These are phyloP conservation scores for Lipomyces oligophaga DNA, from an alignment of 805 yeast species.

Conservation along the genomic window DNA sequence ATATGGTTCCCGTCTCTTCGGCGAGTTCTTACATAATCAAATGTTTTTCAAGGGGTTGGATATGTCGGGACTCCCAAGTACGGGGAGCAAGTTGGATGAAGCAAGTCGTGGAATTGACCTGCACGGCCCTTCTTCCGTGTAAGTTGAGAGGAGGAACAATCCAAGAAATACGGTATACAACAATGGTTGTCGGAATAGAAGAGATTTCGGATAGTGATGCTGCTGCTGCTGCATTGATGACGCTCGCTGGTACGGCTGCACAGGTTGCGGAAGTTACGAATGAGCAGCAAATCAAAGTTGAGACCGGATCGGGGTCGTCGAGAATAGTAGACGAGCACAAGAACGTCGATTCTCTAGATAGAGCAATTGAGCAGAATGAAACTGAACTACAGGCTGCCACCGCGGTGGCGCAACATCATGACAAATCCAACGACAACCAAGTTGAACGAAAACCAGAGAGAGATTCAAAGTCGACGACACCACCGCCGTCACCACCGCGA, in stretches of 20 bases:
- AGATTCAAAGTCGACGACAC: neutral
- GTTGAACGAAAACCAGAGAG: neutral
- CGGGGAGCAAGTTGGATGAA: too few species aligned
- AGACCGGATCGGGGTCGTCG: neutral
- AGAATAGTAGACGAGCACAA: neutral
- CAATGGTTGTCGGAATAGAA: constrained; percentile 1
- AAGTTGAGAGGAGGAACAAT: too few species aligned
- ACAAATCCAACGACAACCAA: neutral
- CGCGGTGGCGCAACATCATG: neutral
- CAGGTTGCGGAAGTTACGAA: neutral
- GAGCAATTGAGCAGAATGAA: too few species aligned
- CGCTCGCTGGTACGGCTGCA: constrained; percentile 1
- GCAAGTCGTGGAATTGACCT: too few species aligned
- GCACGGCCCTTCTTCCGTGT: too few species aligned
- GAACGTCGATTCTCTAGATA: too few species aligned
- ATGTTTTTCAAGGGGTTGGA: too few species aligned
- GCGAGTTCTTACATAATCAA: too few species aligned
- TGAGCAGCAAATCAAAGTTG: neutral
- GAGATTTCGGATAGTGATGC: constrained; percentile 7
- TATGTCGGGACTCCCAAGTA: too few species aligned
- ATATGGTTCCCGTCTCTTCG: too few species aligned
- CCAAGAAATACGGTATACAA: too few species aligned
- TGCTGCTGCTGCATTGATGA: constrained; percentile 13
- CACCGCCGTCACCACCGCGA: constrained; percentile 26
- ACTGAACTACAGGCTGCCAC: too few species aligned